Conservation (phyloP, 2,329 filamentous ascomycete species). For the Atkinsonella hypoxylon region DNA sequence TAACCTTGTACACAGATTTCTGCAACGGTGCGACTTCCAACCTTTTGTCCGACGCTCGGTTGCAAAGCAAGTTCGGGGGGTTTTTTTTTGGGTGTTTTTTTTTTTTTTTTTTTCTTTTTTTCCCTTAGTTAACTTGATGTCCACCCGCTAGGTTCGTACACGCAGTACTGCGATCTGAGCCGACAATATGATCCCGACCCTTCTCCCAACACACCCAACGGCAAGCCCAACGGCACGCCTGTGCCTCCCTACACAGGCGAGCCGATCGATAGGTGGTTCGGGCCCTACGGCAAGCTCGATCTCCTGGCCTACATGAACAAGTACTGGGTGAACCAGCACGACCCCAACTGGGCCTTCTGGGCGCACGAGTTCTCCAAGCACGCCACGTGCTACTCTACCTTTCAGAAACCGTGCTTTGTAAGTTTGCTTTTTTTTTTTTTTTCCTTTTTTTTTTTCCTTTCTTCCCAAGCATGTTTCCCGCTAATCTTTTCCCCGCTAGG, state of each 20-base stretch:
- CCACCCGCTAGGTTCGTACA: slow-evolving; percentile 39
- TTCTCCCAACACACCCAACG: slow-evolving; percentile 51
- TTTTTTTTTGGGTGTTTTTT: too few relatives aligned
- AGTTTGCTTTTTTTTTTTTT: slow-evolving; percentile 4
- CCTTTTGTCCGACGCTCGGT: too few relatives aligned
- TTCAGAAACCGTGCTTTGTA: slow-evolving; percentile 51
- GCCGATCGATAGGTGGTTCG: slow-evolving; percentile 45
- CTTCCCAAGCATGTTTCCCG: too few relatives aligned
- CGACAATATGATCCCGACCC: slow-evolving; percentile 53
- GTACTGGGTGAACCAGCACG: slow-evolving; percentile 47
- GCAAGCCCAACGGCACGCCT: slow-evolving; percentile 35
- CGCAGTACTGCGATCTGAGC: slow-evolving; percentile 53
- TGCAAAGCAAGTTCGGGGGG: too few relatives aligned
- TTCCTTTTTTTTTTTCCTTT: too few relatives aligned
- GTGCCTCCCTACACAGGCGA: slow-evolving; percentile 48
- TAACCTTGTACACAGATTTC: too few relatives aligned
- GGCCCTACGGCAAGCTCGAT: slow-evolving; percentile 44
- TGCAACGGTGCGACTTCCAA: slow-evolving; percentile 25
- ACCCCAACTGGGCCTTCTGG: slow-evolving; percentile 49
- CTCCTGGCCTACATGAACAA: slow-evolving; percentile 54
- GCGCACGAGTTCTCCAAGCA: slow-evolving; percentile 58
- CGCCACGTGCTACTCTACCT: slow-evolving; percentile 55
- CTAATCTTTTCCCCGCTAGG: slow-evolving; percentile 15
- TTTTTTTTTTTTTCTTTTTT: too few relatives aligned
- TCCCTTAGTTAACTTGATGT: too few relatives aligned